Evolutionary conservation across 495 filamentous ascomycete species (phyloP).

Genomic region (Xylaria scruposa): DNA sequence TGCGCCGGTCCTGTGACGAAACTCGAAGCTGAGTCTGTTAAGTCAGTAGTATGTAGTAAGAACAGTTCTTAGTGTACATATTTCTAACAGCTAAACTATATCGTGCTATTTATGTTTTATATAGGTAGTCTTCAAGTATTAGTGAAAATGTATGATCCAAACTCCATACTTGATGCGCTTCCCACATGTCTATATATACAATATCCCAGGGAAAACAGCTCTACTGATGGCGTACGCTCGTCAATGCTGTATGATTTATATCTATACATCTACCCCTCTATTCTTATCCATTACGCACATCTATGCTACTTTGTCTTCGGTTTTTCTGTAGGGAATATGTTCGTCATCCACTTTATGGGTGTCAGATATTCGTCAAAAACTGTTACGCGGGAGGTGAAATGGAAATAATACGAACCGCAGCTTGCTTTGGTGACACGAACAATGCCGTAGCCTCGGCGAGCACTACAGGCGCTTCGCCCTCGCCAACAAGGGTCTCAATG

Average conservation of each 20-base stretch:
- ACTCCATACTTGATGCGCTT: conserved; percentile 13
- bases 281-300: neutral
- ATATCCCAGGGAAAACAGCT: neutral
- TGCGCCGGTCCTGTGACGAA: neutral
- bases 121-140: neutral
- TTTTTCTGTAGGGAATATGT: conserved; percentile 48
- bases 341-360: conserved; percentile 48
- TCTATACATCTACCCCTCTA: neutral
- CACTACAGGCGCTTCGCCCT: conserved; percentile 66
- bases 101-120: neutral
- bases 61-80: conserved; percentile 1
- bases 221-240: neutral
- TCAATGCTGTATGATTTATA: neutral
- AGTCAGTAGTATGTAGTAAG: neutral
- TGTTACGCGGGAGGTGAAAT: neutral
- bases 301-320: neutral
- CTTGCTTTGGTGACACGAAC: conserved; percentile 88
- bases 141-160: neutral
- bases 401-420: conserved; percentile 63
- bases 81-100: neutral
- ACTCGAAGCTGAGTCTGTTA: neutral
- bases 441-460: conserved; percentile 82
- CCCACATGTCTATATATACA: conserved; percentile 6
- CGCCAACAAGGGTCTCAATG: conserved; percentile 77
- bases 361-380: neutral